These are phyloP conservation scores for Ceratocystis colombiana DNA, from an alignment of 2,329 filamentous ascomycete species.

Conservation along the genomic window DNA sequence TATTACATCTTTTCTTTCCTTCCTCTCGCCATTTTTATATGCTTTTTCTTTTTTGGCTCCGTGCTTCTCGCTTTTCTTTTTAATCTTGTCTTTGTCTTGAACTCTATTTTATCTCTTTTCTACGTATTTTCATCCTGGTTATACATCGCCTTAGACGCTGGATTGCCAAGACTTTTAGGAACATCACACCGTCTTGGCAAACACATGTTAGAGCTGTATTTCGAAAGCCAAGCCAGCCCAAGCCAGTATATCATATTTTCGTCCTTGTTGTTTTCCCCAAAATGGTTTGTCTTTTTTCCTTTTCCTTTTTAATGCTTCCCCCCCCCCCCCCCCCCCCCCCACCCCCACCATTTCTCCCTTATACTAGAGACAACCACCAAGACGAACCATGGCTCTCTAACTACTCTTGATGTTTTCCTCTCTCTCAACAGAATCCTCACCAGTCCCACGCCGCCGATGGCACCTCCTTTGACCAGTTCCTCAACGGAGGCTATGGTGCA, in stretches of 20 bases:
- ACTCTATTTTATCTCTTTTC: neutral
- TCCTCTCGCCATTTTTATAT: neutral
- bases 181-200: conserved; percentile 12
- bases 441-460: conserved; percentile 2
- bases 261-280: neutral
- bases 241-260: neutral
- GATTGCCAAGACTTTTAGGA: conserved; percentile 11
- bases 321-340: neutral
- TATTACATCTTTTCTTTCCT: neutral
- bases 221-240: neutral
- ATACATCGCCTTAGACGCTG: neutral
- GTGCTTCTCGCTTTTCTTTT: neutral
- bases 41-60: neutral
- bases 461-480: conserved; percentile 7
- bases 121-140: conserved; percentile 8
- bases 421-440: neutral
- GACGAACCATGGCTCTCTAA: neutral
- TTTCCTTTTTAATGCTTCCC: neutral
- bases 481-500: neutral
- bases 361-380: neutral
- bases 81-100: neutral
- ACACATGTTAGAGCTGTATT: neutral
- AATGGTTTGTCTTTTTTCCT: neutral
- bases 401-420: neutral
- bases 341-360: neutral